Percentiles rank a stretch among this genome's conserved stretches.
These are phyloP conservation scores for Haplosporangium gracile DNA, from an alignment of 192 early-diverging fungal genomes.

Conservation along the genomic window DNA sequence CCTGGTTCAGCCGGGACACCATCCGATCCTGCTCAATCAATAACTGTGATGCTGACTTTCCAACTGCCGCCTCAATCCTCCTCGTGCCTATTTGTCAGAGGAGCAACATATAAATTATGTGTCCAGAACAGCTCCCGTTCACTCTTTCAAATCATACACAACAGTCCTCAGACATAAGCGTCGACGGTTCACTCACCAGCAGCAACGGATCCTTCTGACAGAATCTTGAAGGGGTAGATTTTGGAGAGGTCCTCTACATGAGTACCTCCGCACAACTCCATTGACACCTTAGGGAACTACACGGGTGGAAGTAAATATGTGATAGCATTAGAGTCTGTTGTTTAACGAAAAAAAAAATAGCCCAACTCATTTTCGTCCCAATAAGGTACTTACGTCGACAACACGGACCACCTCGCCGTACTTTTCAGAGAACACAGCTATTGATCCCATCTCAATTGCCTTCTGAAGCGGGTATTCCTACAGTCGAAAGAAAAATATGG, in stretches of 20 bases:
- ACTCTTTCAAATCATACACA: too few relatives aligned
- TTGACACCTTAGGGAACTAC: slow-evolving; percentile 60
- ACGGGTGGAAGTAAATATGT: background rate
- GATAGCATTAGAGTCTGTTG: background rate
- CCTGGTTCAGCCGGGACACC: slow-evolving; percentile 55
- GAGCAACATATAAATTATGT: background rate
- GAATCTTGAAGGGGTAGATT: slow-evolving; percentile 69
- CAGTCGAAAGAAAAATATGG: background rate
- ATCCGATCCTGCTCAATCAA: slow-evolving; percentile 61
- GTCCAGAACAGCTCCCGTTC: too few relatives aligned
- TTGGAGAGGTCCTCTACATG: slow-evolving; percentile 64
- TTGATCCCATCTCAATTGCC: slow-evolving; percentile 65
- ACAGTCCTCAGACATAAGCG: too few relatives aligned
- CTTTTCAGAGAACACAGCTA: slow-evolving; percentile 68
- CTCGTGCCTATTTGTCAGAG: slow-evolving; percentile 58
- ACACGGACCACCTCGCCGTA: slow-evolving; percentile 69
- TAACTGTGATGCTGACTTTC: slow-evolving; percentile 55
- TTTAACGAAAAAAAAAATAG: background rate
- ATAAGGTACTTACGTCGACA: slow-evolving; percentile 60
- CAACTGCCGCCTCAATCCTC: slow-evolving; percentile 73
- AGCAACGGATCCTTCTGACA: slow-evolving; percentile 67
- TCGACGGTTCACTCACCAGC: slow-evolving; percentile 57
- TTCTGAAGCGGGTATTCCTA: slow-evolving; percentile 60
- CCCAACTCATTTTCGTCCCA: too few relatives aligned
- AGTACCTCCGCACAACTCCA: slow-evolving; percentile 70